phyloP scores from a whole-genome alignment of 2,329 filamentous ascomycete genomes.

The Aspergillus sp. region DNA sequence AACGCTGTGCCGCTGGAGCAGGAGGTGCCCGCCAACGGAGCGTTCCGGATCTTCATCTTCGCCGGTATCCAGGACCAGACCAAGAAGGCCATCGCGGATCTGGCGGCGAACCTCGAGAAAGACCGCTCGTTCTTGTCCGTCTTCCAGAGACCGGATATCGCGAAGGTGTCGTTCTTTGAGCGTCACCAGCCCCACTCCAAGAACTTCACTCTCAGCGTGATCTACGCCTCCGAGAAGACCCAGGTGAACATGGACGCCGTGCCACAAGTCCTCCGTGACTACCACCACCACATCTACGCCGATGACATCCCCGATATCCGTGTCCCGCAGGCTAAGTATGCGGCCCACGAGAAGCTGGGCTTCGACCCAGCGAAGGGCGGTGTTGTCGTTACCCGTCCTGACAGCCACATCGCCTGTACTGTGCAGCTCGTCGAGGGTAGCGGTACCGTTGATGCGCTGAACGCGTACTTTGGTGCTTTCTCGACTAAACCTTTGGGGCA shows the following conservation, averaged over 20 bases:
- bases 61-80: constrained; percentile 59
- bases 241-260: constrained; percentile 67
- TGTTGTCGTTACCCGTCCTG: constrained; percentile 74
- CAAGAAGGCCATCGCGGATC: constrained; percentile 57
- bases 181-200: constrained; percentile 73
- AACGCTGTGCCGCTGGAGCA: constrained; percentile 88
- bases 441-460: constrained; percentile 71
- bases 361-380: constrained; percentile 64
- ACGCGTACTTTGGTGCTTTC: constrained; percentile 72
- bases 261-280: constrained; percentile 62
- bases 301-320: constrained; percentile 70
- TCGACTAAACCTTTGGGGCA: constrained; percentile 47
- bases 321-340: constrained; percentile 60
- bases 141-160: constrained; percentile 56
- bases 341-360: constrained; percentile 82
- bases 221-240: constrained; percentile 61
- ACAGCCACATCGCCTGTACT: constrained; percentile 77
- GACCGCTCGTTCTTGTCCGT: constrained; percentile 64
- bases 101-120: constrained; percentile 56
- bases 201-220: constrained; percentile 71
- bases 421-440: constrained; percentile 64
- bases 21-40: constrained; percentile 78
- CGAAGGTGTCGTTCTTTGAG: constrained; percentile 58
- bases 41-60: constrained; percentile 80
- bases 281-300: constrained; percentile 75